A percentile compares a stretch with the other conserved stretches of the same genome.
These are phyloP conservation scores for Nectriaceae sp. DNA, from an alignment of 2,329 filamentous ascomycete species.

Conservation along the genomic window DNA sequence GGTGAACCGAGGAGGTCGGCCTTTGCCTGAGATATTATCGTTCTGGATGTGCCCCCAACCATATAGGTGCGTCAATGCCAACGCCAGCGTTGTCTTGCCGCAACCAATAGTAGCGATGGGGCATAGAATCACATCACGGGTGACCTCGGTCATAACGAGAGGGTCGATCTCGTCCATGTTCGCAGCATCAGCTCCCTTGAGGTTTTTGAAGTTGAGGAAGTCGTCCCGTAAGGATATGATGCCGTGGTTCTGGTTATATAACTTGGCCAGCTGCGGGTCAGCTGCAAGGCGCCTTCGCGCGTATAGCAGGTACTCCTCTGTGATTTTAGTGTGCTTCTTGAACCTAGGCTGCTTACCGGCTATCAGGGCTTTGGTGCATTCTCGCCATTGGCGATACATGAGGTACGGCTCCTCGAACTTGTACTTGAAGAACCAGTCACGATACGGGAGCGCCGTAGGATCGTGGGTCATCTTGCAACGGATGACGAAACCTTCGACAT, in stretches of 20 bases:
- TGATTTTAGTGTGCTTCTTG: slow-evolving; percentile 88
- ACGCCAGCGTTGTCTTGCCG: slow-evolving; percentile 90
- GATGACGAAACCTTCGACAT: slow-evolving; percentile 96
- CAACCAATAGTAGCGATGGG: slow-evolving; percentile 94
- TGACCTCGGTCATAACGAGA: slow-evolving; percentile 55
- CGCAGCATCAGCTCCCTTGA: slow-evolving; percentile 89
- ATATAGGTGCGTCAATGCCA: slow-evolving; percentile 81
- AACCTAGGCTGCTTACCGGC: slow-evolving; percentile 70
- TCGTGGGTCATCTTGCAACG: slow-evolving; percentile 73
- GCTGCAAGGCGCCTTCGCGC: slow-evolving; percentile 72
- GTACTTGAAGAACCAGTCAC: slow-evolving; percentile 99
- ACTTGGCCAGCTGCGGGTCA: slow-evolving; percentile 66
- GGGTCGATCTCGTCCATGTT: slow-evolving; percentile 61
- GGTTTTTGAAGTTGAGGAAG: slow-evolving; percentile 79
- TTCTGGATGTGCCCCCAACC: slow-evolving; percentile 94
- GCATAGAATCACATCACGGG: slow-evolving; percentile 74
- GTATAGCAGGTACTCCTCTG: slow-evolving; percentile 85
- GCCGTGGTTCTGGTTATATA: slow-evolving; percentile 86
- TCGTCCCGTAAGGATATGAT: slow-evolving; percentile 91
- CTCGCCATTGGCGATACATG: slow-evolving; percentile 98
- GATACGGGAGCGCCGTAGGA: slow-evolving; percentile 55
- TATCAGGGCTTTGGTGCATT: slow-evolving; percentile 92
- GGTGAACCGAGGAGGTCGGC: slow-evolving; percentile 77
- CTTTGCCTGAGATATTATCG: slow-evolving; percentile 85
- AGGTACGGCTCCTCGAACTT: slow-evolving; percentile 99